phyloP scores from a whole-genome alignment of 352 stramenopile genomes.

The Phytopythium helicoides region DNA sequence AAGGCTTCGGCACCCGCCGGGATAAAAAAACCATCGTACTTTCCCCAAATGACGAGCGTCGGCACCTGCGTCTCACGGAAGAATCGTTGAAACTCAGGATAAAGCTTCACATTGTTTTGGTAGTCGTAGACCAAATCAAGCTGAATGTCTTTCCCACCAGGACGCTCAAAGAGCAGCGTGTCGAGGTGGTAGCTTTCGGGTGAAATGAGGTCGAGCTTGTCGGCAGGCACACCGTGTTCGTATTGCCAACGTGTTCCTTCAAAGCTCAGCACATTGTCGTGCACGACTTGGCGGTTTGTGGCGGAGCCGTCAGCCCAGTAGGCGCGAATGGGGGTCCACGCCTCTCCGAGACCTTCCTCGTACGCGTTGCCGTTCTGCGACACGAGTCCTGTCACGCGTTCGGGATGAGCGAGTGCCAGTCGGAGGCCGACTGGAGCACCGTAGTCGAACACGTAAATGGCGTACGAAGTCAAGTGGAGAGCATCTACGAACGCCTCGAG shows the following conservation, averaged over 20 bases:
- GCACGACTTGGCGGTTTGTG: slow-evolving; percentile 1
- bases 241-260: slow-evolving; percentile 5
- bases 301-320: slow-evolving; percentile 1
- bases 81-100: slow-evolving; percentile 3
- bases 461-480: not conserved
- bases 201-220: slow-evolving; percentile 4
- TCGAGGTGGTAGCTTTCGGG: slow-evolving; percentile 1
- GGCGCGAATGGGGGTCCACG: slow-evolving; percentile 1
- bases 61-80: slow-evolving; percentile 2
- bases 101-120: not conserved
- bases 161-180: slow-evolving; percentile 5
- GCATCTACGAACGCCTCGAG: slow-evolving; percentile 1
- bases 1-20: slow-evolving; percentile 1
- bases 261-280: slow-evolving; percentile 2
- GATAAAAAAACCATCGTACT: slow-evolving; percentile 3
- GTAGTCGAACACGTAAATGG: slow-evolving; percentile 6
- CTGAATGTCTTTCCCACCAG: slow-evolving; percentile 4
- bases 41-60: slow-evolving; percentile 4
- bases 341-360: slow-evolving; percentile 2
- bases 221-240: slow-evolving; percentile 1
- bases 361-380: slow-evolving; percentile 7
- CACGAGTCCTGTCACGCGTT: not conserved
- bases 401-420: slow-evolving; percentile 3
- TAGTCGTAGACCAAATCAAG: slow-evolving; percentile 7
- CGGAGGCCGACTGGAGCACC: not conserved